phyloP scores from a whole-genome alignment of 116 monocot genomes.

The Iris pallida region DNA sequence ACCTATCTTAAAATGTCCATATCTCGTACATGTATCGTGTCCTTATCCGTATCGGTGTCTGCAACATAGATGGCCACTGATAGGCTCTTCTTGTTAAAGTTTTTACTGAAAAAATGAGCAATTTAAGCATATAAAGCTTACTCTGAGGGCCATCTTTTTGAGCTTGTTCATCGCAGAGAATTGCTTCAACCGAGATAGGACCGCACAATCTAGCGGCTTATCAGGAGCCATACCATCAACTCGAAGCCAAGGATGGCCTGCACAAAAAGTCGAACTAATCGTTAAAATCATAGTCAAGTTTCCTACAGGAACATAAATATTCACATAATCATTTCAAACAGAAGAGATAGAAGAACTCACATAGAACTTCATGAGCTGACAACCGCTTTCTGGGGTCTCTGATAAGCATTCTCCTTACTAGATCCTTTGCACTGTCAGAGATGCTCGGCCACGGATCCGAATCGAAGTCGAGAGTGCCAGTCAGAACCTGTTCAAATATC shows the following conservation, averaged over 20 bases:
- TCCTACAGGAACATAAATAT: not conserved
- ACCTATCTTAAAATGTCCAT: no score
- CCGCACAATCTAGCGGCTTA: slow-evolving; percentile 46
- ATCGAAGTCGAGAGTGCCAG: slow-evolving; percentile 15
- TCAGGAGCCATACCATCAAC: slow-evolving; percentile 30
- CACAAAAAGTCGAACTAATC: not conserved
- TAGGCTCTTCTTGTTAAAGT: no score
- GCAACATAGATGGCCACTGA: no score
- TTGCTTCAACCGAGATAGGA: slow-evolving; percentile 38
- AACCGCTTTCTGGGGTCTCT: slow-evolving; percentile 16
- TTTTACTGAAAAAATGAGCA: no score
- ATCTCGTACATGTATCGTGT: no score
- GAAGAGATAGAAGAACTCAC: slow-evolving; percentile 14
- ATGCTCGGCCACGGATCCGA: slow-evolving; percentile 25
- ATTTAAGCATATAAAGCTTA: slow-evolving; percentile 11
- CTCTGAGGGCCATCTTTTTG: slow-evolving; percentile 39
- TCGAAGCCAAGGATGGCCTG: slow-evolving; percentile 43
- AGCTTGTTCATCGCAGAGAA: slow-evolving; percentile 46
- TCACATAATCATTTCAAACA: not conserved
- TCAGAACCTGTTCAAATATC: slow-evolving; percentile 29
- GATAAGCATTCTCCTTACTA: slow-evolving; percentile 20
- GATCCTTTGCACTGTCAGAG: slow-evolving; percentile 26
- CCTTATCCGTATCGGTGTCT: no score
- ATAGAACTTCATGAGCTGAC: slow-evolving; percentile 22
- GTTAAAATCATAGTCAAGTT: not conserved